These are phyloP conservation scores for Clathrus columnatus DNA, from an alignment of 768 basidiomycete genomes.

Conservation along the genomic window DNA sequence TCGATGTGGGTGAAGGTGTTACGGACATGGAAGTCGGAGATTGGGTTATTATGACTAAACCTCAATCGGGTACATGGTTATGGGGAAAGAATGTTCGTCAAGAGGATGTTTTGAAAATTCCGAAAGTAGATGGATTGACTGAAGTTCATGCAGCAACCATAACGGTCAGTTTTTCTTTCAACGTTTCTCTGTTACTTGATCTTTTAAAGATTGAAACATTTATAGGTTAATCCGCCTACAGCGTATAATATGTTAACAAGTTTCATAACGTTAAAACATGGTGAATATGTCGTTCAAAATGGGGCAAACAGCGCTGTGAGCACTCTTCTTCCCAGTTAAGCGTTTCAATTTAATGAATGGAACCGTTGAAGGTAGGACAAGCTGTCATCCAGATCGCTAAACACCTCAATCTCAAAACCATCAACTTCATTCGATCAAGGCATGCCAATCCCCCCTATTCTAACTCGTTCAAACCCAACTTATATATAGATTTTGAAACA, in stretches of 20 bases:
- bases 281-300: constrained; percentile 81
- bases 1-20: constrained; percentile 50
- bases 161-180: constrained; percentile 37
- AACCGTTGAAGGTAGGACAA: constrained; percentile 55
- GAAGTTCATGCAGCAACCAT: constrained; percentile 69
- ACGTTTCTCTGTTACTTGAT: background rate
- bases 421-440: constrained; percentile 76
- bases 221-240: constrained; percentile 72
- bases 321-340: constrained; percentile 1
- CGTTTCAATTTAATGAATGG: constrained; percentile 2
- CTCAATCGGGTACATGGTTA: constrained; percentile 72
- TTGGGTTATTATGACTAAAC: constrained; percentile 64
- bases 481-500: background rate
- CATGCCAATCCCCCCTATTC: constrained; percentile 27
- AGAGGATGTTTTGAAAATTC: constrained; percentile 55
- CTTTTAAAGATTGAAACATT: background rate
- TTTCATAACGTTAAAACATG: constrained; percentile 52
- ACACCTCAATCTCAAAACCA: constrained; percentile 57
- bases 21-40: constrained; percentile 43
- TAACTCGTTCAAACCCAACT: background rate
- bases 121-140: constrained; percentile 34
- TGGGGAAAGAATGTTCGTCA: constrained; percentile 43
- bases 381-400: constrained; percentile 82
- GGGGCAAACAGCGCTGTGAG: constrained; percentile 77
- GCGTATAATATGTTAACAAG: constrained; percentile 76